Evolutionary conservation across 345 rosid species (phyloP), one percentile per base, ranked within the genome.

Genomic region (Conringia planisiliqua): DNA sequence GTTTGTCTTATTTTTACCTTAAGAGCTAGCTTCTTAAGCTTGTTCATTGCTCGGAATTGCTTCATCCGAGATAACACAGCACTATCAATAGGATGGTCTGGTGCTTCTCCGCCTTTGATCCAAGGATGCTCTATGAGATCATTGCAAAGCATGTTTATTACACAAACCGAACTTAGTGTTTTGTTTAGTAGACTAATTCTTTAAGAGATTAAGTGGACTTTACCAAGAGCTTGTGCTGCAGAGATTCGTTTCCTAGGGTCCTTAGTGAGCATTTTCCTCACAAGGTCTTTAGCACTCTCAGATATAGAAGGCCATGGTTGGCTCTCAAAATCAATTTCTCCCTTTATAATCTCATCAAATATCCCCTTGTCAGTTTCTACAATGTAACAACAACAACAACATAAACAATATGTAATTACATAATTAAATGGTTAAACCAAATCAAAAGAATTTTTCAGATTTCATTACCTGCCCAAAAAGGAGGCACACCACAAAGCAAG

Each of bases 41-140:
- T 86, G 83, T 89, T 93, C 98, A 93, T 89, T 56, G 91, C 97
- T 68, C 94, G 86, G 80, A 93, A 91, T 79, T 93, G 96, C 82
- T 89, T 93, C 98, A 93, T 82, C 71, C 97, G 81, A 30, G 95
- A 85, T n/a, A 93, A 89, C 68, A 91, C 98, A 12, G 95, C 98
- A 71, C 79, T 89, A 70, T 84, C 90, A 47, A 93, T 86, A 24
- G 92, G 92, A 75, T 87, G 89, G 77, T 93, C 96, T 2, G 91
- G 84, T 29, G 98, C 96, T 64, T 87, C 88, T 59, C 89, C 93
- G 3, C 89, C 93, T 75, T 51, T 83, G 36, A 86, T 74, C 51
- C 56, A 36, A 8, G 73, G 78, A 67, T 74, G 78, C 48, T 74
- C 72, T 74, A 24, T 0, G 1, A 64, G 30, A 82, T 74, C 71